Percentiles rank a stretch among this genome's conserved stretches.
Evolutionary conservation across 495 filamentous ascomycete genomes (phyloP).

Genomic region (Cetradonia linearis): DNA sequence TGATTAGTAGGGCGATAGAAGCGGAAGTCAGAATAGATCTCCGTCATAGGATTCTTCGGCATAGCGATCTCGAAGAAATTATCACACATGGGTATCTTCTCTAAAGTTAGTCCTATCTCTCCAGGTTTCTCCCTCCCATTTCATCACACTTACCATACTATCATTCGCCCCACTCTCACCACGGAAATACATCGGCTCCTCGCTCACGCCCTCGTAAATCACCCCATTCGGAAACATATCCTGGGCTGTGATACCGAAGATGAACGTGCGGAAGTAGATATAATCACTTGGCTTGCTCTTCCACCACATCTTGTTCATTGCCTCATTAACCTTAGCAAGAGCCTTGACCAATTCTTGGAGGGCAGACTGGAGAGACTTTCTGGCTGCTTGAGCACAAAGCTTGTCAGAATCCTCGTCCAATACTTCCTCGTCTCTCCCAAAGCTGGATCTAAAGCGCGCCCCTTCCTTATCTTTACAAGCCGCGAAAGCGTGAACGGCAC

Average conservation of each 20-base stretch:
- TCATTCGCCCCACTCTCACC: slow-evolving; percentile 89
- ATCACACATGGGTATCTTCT: slow-evolving; percentile 75
- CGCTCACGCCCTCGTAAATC: slow-evolving; percentile 70
- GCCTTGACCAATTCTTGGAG: slow-evolving; percentile 50
- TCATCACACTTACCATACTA: slow-evolving; percentile 47
- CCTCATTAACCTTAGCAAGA: slow-evolving; percentile 59
- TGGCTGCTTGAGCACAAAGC: slow-evolving; percentile 1
- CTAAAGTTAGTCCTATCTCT: slow-evolving; percentile 9
- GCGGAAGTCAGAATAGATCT: slow-evolving; percentile 76
- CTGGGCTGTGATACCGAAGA: slow-evolving; percentile 83
- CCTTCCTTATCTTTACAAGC: slow-evolving; percentile 38
- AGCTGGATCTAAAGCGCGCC: background rate
- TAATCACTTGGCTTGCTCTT: slow-evolving; percentile 71
- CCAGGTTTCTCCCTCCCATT: no score
- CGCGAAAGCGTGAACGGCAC: slow-evolving; percentile 53
- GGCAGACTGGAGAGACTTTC: slow-evolving; percentile 51
- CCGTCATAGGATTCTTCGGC: slow-evolving; percentile 74
- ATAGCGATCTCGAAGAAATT: slow-evolving; percentile 70
- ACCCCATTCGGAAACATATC: slow-evolving; percentile 88
- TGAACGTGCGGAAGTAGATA: slow-evolving; percentile 80
- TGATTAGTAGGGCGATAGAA: slow-evolving; percentile 78
- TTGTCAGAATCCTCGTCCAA: background rate
- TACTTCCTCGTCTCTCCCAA: background rate
- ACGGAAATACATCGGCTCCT: slow-evolving; percentile 62
- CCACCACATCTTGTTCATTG: slow-evolving; percentile 86